phyloP scores from a whole-genome alignment of 169 alveolate genomes.

The Theileria parva region DNA sequence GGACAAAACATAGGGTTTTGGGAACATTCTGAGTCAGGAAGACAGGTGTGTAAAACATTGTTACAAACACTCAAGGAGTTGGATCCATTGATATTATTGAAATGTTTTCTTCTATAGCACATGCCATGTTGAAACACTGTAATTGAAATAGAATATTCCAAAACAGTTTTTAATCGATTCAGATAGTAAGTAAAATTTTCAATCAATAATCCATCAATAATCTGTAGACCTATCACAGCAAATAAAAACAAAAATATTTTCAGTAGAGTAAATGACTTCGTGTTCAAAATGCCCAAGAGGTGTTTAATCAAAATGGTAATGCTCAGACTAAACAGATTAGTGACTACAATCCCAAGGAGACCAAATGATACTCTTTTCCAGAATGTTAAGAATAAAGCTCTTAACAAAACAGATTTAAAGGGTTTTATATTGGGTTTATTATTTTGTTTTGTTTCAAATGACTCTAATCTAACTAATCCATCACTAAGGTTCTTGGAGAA shows the following conservation, averaged over 20 bases:
- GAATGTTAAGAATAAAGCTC: background rate
- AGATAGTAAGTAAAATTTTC: background rate
- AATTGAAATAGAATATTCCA: too few species aligned
- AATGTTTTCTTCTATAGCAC: too few species aligned
- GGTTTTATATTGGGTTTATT: too few species aligned
- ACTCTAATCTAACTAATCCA: constrained; percentile 38
- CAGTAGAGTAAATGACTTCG: background rate
- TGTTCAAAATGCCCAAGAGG: background rate
- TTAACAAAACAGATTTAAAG: background rate
- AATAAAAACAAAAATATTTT: background rate
- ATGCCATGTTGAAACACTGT: too few species aligned
- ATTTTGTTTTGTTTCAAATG: background rate
- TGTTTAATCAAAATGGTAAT: background rate
- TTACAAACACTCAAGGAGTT: too few species aligned
- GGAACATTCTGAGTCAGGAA: too few species aligned
- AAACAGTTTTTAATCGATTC: background rate
- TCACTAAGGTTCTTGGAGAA: constrained; percentile 55
- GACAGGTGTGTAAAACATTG: too few species aligned
- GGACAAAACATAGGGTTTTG: too few species aligned
- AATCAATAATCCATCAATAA: background rate
- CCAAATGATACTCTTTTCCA: constrained; percentile 2
- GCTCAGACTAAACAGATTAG: constrained; percentile 16
- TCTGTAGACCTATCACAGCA: background rate
- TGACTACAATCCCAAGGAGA: constrained; percentile 1
- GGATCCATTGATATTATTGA: too few species aligned